These are phyloP conservation scores for Lepiota venenata DNA, from an alignment of 768 basidiomycete species.

Conservation along the genomic window DNA sequence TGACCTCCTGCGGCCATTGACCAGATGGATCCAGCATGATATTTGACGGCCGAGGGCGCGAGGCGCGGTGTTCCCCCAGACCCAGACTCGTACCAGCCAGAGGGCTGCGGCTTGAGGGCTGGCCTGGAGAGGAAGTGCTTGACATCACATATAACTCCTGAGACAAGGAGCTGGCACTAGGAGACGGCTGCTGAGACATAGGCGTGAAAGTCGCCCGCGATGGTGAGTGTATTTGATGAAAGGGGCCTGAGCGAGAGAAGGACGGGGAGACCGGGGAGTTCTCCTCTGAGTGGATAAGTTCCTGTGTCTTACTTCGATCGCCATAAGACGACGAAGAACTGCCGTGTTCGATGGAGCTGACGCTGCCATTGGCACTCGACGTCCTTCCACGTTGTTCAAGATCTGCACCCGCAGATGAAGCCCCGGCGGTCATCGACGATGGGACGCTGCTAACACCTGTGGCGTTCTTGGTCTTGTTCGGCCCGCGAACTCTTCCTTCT, in stretches of 20 bases:
- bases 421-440: slow-evolving; percentile 9
- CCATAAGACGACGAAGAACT: neutral
- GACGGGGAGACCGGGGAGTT: neutral
- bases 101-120: slow-evolving; percentile 14
- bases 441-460: slow-evolving; percentile 1
- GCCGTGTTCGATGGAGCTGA: slow-evolving; percentile 18
- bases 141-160: slow-evolving; percentile 1
- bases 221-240: neutral
- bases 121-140: neutral
- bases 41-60: slow-evolving; percentile 26
- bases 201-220: neutral
- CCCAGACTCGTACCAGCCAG: slow-evolving; percentile 11
- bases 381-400: slow-evolving; percentile 16
- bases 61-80: slow-evolving; percentile 20
- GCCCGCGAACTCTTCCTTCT: slow-evolving; percentile 60
- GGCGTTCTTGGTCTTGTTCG: slow-evolving; percentile 50
- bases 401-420: slow-evolving; percentile 4
- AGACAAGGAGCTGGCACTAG: neutral
- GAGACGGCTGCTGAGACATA: slow-evolving; percentile 5
- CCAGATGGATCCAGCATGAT: slow-evolving; percentile 28
- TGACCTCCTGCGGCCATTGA: slow-evolving; percentile 18
- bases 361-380: slow-evolving; percentile 18
- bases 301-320: slow-evolving; percentile 5
- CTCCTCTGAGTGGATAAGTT: neutral
- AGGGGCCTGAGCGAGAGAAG: neutral